Base-by-base conservation (phyloP, 148 eudicot genomes). In the Chenopodium berlandieri region DNA sequence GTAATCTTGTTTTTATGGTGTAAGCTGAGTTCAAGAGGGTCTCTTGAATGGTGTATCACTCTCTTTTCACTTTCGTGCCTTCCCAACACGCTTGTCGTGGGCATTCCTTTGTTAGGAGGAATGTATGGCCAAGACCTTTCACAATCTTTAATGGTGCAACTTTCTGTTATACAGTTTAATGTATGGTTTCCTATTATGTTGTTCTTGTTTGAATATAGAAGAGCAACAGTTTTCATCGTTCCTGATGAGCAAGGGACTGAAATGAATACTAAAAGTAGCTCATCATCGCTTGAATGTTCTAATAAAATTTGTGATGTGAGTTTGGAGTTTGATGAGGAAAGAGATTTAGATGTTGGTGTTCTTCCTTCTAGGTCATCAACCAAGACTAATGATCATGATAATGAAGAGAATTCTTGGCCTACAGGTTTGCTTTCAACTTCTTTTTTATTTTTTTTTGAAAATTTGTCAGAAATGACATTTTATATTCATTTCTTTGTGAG, bases 281-380 rank as follows among this genome's bases (percentile, higher is more conserved):
- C 58, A 13, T 52, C 58, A 11, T 6, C 44, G 44, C 17, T 10
- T 52, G 58, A 52, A 52, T 52, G 58, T 52, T 52, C 58, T 52
- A 52, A 52, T 2, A 52, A 52, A 10, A 14, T 2, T 52, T 1
- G 58, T 52, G 12, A 11, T 52, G 2, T 2, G 58, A 52, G 14
- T 52, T 52, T 52, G 17, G 17, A 52, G 58, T 12, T 30, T 68
- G 90, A 60, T 94, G 95, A 8, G 95, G 92, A 14, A 87, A 79
- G 92, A 7, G 50, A 40, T 88, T 64, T 27, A 85, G 81, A 91
- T 92, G 90, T 75, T 95, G 90, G 82, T 13, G 71, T 64, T 64
- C 68, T 64, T 64, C 32, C 68, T 52, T 52, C 17, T 52, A 64
- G 68, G 68, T 52, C 58, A 52, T 52, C 58, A 52, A 64, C 8